Evolutionary conservation across 2,329 filamentous ascomycete genomes (phyloP).

Genomic region (Exophiala oligosperma): DNA sequence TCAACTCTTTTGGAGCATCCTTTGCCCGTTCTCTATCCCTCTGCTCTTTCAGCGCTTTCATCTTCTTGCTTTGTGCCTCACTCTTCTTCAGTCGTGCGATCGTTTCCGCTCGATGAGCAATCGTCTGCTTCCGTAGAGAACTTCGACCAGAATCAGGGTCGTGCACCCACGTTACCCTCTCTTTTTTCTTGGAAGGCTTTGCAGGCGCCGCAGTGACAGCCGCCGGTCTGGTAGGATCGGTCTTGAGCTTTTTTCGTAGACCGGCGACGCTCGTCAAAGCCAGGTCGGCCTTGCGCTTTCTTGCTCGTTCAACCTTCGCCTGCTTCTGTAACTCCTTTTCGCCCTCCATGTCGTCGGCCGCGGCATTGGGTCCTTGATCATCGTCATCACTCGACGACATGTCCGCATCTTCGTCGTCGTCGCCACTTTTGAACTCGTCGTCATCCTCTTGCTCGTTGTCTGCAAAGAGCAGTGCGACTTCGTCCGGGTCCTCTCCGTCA

Average conservation of each 20-base stretch:
- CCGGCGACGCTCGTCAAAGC: conserved; percentile 62
- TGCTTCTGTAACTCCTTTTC: conserved; percentile 82
- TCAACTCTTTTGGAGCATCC: conserved; percentile 76
- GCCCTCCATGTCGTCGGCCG: conserved; percentile 73
- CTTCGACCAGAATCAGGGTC: conserved; percentile 62
- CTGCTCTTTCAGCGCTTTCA: conserved; percentile 59
- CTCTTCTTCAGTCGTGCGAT: conserved; percentile 50
- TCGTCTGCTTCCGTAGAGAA: conserved; percentile 63
- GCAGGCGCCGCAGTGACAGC: conserved; percentile 35
- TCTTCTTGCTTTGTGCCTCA: conserved; percentile 47
- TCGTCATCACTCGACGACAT: conserved; percentile 85
- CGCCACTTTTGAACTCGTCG: conserved; percentile 46
- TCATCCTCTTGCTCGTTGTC: conserved; percentile 68
- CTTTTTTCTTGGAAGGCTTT: conserved; percentile 66
- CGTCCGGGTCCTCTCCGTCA: conserved; percentile 36
- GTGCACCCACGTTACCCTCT: conserved; percentile 69
- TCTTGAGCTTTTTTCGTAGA: conserved; percentile 71
- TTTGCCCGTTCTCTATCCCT: conserved; percentile 66
- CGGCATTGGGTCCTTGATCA: conserved; percentile 60
- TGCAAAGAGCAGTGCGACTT: conserved; percentile 72
- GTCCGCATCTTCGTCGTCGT: conserved; percentile 76
- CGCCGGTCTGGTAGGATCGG: conserved; percentile 48
- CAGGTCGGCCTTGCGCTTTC: conserved; percentile 80
- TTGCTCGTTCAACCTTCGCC: conserved; percentile 68
- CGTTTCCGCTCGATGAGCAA: conserved; percentile 63